Evolutionary conservation across 441 rosid genomes (phyloP), one percentile per base, ranked within the genome.

Genomic region (Codiaeum variegatum): DNA sequence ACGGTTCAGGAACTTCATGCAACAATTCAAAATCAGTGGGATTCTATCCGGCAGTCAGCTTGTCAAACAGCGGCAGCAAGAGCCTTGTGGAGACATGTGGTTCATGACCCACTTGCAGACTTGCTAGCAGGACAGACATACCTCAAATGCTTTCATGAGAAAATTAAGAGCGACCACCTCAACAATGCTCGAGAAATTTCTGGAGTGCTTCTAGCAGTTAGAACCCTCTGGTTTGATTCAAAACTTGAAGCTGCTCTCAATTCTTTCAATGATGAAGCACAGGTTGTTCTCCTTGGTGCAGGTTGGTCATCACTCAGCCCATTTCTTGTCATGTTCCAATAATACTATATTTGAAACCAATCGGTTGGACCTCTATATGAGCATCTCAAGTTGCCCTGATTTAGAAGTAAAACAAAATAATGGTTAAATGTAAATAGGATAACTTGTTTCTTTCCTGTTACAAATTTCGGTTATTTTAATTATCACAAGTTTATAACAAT

Each of bases 21-120:
- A 49, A 82, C 77, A 52, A 88, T 94, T 73, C 87, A 89, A 63
- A 83, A 68, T 61, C 85, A 85, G 70, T 91, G 97, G 94, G 93
- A 87, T 75, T 80, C 78, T 61, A 85, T 88, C 55, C 87, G 82
- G 73, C 80, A 72, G 60, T 88, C 97, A 13, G 92, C 96, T 11
- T 90, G 97, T 80, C 96, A 91, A 78, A 94, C 87, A 2, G 96
- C 98, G 28, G 94, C 97, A 15, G 96, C 93, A 62, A 90, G 97
- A 84, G 96, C 93, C 76, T 61, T 94, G 73, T 94, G 98, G 98
- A 91, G 85, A 71, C 96, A 91, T 63, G 83, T 87, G 46, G 81
- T 86, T 67, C 79, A 87, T 29, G 94, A 94, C 77, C 96, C 96
- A 1, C 80, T 91, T 0, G 97, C 97, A 72, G 89, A 82, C 31